These are phyloP conservation scores for Hygrocybe coccinea DNA, from an alignment of 768 basidiomycete species.

Conservation along the genomic window DNA sequence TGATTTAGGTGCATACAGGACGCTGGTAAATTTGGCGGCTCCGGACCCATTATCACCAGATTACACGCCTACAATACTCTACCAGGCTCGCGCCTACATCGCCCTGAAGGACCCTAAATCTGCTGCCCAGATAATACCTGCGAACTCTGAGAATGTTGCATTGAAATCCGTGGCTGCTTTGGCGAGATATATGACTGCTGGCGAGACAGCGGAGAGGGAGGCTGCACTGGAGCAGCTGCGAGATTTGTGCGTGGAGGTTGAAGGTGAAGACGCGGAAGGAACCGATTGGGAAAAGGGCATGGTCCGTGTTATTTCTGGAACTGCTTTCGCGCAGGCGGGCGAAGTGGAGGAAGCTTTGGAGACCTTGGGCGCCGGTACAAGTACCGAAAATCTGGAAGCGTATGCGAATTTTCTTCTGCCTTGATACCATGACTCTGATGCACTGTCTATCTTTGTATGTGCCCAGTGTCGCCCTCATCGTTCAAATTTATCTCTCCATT, in stretches of 20 bases:
- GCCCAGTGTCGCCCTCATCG: constrained; percentile 68
- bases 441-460: background rate
- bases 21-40: constrained; percentile 49
- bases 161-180: constrained; percentile 68
- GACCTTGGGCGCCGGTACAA: constrained; percentile 60
- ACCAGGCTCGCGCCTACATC: constrained; percentile 73
- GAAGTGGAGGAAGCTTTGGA: constrained; percentile 92
- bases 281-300: constrained; percentile 65
- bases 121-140: constrained; percentile 53
- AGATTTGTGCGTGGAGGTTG: constrained; percentile 82
- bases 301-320: constrained; percentile 79
- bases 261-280: constrained; percentile 68
- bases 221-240: constrained; percentile 73
- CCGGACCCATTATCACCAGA: constrained; percentile 62
- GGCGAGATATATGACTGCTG: constrained; percentile 58
- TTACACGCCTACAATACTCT: constrained; percentile 61
- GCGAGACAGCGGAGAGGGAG: constrained; percentile 44
- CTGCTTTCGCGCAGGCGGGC: constrained; percentile 75
- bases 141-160: constrained; percentile 57
- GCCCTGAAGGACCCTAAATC: constrained; percentile 58
- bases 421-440: background rate
- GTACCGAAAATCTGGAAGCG: constrained; percentile 82
- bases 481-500: constrained; percentile 88
- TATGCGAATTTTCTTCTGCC: constrained; percentile 38
- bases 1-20: constrained; percentile 59